A percentile compares a stretch with the other conserved stretches of the same genome.
Evolutionary conservation across 2,329 filamentous ascomycete genomes (phyloP).

Genomic region (Diaporthe sp.): DNA sequence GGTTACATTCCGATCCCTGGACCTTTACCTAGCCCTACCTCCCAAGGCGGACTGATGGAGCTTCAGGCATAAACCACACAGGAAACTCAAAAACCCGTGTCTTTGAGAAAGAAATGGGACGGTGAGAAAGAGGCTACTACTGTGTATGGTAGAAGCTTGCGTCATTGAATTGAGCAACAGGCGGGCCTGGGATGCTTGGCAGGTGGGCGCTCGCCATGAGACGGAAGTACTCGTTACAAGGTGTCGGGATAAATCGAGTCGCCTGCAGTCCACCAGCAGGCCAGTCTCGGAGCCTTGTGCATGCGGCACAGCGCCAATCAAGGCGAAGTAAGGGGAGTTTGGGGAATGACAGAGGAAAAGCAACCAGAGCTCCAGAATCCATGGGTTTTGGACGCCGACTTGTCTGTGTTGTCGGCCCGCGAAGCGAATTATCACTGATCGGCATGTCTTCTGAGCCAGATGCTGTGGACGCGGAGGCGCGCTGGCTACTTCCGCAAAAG

Average conservation of each 20-base stretch:
- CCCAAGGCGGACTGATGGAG: not conserved
- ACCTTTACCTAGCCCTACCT: slow-evolving; percentile 20
- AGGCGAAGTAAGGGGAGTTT: not conserved
- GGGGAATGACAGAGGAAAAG: not conserved
- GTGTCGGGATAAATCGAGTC: not conserved
- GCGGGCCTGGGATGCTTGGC: not conserved
- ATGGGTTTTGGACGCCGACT: not conserved
- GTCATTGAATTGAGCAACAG: not conserved
- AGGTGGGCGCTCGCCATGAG: not conserved
- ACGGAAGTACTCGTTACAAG: not conserved
- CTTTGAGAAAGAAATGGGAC: not conserved
- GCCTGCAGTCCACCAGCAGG: not conserved
- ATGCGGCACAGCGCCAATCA: not conserved
- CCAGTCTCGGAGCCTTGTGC: not conserved
- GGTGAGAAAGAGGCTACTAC: not conserved
- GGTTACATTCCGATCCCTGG: slow-evolving; percentile 22
- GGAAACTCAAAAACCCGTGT: not conserved
- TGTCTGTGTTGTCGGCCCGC: not conserved
- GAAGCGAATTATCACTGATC: not conserved
- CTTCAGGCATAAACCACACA: not conserved
- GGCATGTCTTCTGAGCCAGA: not conserved
- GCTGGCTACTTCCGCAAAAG: not conserved
- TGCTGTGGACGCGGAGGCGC: not conserved
- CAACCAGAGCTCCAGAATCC: not conserved
- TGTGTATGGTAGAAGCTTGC: not conserved